Evolutionary conservation across 2,329 filamentous ascomycete species (phyloP), one percentile per base, ranked within the genome.

Genomic region (Fusarium odoratissimum): DNA sequence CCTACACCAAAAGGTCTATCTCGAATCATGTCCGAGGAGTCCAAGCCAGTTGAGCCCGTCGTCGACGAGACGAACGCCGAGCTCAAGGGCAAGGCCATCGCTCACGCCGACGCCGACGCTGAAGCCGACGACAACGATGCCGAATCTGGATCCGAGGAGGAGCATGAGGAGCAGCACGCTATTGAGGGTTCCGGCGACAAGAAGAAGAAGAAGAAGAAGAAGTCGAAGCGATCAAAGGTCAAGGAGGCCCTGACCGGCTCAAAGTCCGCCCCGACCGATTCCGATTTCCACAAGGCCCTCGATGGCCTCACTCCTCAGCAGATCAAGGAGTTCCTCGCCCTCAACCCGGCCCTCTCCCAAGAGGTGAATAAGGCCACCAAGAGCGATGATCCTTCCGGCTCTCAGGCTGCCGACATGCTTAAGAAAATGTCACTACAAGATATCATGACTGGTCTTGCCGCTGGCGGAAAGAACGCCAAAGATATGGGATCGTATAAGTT

Each of bases 401-500:
- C 83, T 23, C 82, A 85, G 60, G 83, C 87, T 33, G 83, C 87
- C 66, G 85, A 87, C 37, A 83, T 86, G 52, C 84, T 92, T 70
- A 89, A 89, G 82, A 88, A 88, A 75, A 85, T 94, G 79, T 91
- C 87, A 72, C 84, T 93, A 61, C 88, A 91, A 79, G 91, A 94
- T 71, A 89, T 93, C 79, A 89, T 94, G 88, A 93, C 92, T 2
- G 92, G 92, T 0, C 82, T 93, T 77, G 92, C 95, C 21, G 86
- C 93, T 12, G 91, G 90, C 69, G 93, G 93, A 62, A 97, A 96
- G 87, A 97, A 97, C 79, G 91, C 91, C 76, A 98, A 97, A 85
- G 95, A 98, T 80, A 97, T 98, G 94, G 95, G 92, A 11, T 93
- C 92, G 65, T 98, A 98, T 88, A 98, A 97, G 84, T 99, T 99